Evolutionary conservation across 305 asterid genomes (phyloP), one percentile per base, ranked within the genome.

Genomic region (Fraxinus sp.): DNA sequence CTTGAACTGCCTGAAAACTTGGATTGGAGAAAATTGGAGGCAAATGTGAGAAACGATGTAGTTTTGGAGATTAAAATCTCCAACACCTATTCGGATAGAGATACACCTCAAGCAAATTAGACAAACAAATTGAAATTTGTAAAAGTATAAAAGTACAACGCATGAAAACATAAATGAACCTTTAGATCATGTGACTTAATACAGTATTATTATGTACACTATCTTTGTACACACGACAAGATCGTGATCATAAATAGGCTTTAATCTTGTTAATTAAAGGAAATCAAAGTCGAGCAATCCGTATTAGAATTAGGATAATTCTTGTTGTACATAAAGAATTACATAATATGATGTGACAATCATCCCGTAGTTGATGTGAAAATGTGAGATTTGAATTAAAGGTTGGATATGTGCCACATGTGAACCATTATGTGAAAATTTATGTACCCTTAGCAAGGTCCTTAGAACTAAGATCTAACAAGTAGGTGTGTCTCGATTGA

Each of bases 21-120:
- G 14, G 97, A 90, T 26, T 92, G 93, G 92, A 89, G 83, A 66
- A 92, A 87, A 88, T 26, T 87, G 13, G 95, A 91, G 76, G 97
- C 97, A 73, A 74, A 14, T 73, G 0, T 91, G 70, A 87, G 81
- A 39, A 85, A 83, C 81, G 96, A 91, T 20, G 71, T 10, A 0
- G 5, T 83, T 3, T 78, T 95, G 33, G 94, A 90, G 88, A 88
- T 93, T 52, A 90, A 26, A 84, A 86, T 92, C 76, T 93, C 97
- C 8, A 91, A 91, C 78, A 82, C 1, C 16, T 24, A 74, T 68
- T 79, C 68, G 44, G 57, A 78, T n/a, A 52, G 30, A 20, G 82
- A 68, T 73, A 32, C n/a, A 4, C 7, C 80, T 72, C 26, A n/a
- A 37, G 44, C 64, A 71, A 49, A 64, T 22, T 68, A 68, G 20